phyloP scores from a whole-genome alignment of 805 yeast species.

The Ogataea nonfermentans region DNA sequence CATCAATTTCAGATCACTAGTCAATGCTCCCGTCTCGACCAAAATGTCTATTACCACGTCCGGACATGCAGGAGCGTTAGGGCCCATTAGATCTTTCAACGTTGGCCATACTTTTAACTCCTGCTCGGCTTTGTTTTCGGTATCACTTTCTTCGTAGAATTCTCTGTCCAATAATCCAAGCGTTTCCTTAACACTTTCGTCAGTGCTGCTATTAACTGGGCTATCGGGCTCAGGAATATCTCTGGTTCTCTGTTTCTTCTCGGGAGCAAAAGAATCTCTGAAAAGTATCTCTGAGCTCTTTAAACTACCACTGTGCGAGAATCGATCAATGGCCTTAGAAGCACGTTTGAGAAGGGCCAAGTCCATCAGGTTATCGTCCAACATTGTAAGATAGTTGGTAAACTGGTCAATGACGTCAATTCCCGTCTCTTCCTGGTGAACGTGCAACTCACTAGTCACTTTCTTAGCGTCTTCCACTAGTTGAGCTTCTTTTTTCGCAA shows the following conservation, averaged over 20 bases:
- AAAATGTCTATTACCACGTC: conserved; percentile 56
- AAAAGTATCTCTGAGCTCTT: conserved; percentile 3
- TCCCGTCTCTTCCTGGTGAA: conserved; percentile 19
- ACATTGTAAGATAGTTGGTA: conserved; percentile 53
- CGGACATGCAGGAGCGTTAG: conserved; percentile 54
- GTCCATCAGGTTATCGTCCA: conserved; percentile 67
- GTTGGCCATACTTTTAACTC: conserved; percentile 41
- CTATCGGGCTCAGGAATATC: neutral
- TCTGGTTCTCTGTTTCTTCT: neutral
- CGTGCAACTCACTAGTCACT: conserved; percentile 24
- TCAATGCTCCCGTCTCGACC: conserved; percentile 59
- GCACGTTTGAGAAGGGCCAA: conserved; percentile 50
- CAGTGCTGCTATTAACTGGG: conserved; percentile 12
- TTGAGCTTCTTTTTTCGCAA: conserved; percentile 64
- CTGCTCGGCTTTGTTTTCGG: neutral
- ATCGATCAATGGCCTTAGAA: conserved; percentile 31
- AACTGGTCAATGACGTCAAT: conserved; percentile 42
- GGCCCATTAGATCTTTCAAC: conserved; percentile 55
- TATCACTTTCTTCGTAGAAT: neutral
- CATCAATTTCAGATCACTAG: conserved; percentile 63
- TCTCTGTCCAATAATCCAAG: conserved; percentile 8
- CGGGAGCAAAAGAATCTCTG: neutral
- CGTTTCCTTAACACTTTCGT: conserved; percentile 17
- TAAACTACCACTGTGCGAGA: conserved; percentile 10
- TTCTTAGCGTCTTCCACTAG: conserved; percentile 41